Conservation (phyloP, 73 alveolate species). For the Paramecium primaurelia region DNA sequence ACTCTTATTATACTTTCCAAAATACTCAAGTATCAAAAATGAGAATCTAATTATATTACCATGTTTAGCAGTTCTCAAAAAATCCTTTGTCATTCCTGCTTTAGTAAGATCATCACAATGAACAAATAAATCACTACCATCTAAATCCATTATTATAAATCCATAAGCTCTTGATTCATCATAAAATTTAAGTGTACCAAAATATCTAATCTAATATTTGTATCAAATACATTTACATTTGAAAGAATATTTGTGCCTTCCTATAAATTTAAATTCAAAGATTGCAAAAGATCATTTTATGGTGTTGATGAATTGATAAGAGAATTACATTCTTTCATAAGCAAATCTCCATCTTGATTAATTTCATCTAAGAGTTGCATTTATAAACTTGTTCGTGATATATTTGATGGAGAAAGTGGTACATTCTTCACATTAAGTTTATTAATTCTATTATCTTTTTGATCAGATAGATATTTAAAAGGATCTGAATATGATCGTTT, state of each 20-base stretch:
- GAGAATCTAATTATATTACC: slow-evolving; percentile 31
- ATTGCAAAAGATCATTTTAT: not conserved
- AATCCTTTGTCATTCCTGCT: slow-evolving; percentile 69
- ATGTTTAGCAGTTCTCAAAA: slow-evolving; percentile 11
- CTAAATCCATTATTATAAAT: slow-evolving; percentile 73
- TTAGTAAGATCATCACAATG: slow-evolving; percentile 76
- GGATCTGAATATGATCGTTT: slow-evolving; percentile 41
- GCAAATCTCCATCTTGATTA: slow-evolving; percentile 15
- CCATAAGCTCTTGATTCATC: slow-evolving; percentile 78
- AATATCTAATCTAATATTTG: not conserved
- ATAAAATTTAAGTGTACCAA: slow-evolving; percentile 76
- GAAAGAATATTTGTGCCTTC: slow-evolving; percentile 30
- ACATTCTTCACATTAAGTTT: not conserved
- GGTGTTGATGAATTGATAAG: not conserved
- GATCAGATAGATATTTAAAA: slow-evolving; percentile 18
- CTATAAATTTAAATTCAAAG: not conserved
- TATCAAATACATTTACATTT: not conserved
- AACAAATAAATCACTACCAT: slow-evolving; percentile 82
- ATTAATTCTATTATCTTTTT: slow-evolving; percentile 9
- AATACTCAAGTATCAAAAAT: slow-evolving; percentile 35
- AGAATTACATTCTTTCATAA: slow-evolving; percentile 36
- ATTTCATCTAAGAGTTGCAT: slow-evolving; percentile 27
- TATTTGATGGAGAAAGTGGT: slow-evolving; percentile 19
- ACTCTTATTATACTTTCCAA: slow-evolving; percentile 54
- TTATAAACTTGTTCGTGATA: not conserved